Percentiles rank a stretch among this genome's conserved stretches.
Conservation (phyloP, 805 yeast genomes). For the Pichia phayaonensis region DNA sequence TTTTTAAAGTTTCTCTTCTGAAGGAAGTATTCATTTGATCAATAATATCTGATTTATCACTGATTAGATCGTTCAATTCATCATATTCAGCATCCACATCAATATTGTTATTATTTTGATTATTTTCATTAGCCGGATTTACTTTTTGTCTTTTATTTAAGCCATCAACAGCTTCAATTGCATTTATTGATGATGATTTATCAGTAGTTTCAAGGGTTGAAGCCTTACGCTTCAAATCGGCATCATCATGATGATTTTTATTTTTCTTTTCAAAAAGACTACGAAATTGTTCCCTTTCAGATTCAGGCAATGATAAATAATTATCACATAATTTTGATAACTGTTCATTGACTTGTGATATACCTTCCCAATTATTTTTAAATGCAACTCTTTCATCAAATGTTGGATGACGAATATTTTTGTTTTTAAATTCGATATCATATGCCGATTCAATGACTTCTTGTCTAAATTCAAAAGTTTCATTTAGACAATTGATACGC, state of each 20-base stretch:
- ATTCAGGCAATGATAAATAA: constrained; percentile 1
- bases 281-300: neutral
- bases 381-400: constrained; percentile 21
- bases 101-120: neutral
- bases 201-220: neutral
- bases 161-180: neutral
- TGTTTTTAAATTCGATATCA: constrained; percentile 2
- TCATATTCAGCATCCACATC: neutral
- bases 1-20: neutral
- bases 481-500: constrained; percentile 25
- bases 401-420: constrained; percentile 1
- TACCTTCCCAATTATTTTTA: constrained; percentile 18
- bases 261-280: neutral
- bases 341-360: constrained; percentile 9
- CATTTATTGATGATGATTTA: neutral
- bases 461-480: constrained; percentile 27
- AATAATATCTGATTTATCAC: constrained; percentile 7
- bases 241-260: neutral
- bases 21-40: constrained; percentile 5
- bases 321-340: constrained; percentile 1
- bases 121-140: neutral
- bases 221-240: too few relatives aligned
- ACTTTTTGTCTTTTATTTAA: constrained; percentile 1
- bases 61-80: neutral
- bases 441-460: constrained; percentile 24